Base-by-base conservation (phyloP, 2,329 filamentous ascomycete genomes). In the Fusarium algeriense region DNA sequence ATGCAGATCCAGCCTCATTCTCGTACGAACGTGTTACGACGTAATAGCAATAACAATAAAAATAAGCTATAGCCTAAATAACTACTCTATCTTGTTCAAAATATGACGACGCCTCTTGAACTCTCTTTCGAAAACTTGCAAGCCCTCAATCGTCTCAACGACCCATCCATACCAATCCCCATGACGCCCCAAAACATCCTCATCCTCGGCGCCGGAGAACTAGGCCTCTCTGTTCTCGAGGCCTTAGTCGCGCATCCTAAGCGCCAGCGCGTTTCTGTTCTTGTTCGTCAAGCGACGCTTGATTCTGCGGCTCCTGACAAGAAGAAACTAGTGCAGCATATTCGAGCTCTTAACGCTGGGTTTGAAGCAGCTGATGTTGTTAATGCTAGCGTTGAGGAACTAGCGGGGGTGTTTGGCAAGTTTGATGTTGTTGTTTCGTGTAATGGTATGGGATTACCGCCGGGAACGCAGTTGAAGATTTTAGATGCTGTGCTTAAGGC, bases 171-270 rank as follows among this genome's bases (percentile, higher is more conserved):
- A 20, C 19, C 46, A 26, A 37, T 50, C 11, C 64, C 41, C 38
- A 79, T 78, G 78, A 58, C 70, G 20, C 30, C 37, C 14, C 63
- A 75, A 15, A 79, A 64, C 56, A 63, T 91, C 61, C 88, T 92
- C 53, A 82, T 92, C 54, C 80, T 93, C 63, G 90, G 91, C 56
- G 88, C 88, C n/a, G 90, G 90, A 63, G 90, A 92, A 80, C 86
- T 92, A 17, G 91, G 90, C 52, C 80, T 82, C 7, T 83, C 86
- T 19, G 82, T 92, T 62, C 80, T 92, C 19, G 77, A 83, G 35
- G 81, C 84, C 14, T 83, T 92, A 11, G 76, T 81, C 17, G 52
- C 70, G 0, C 86, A 90, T 69, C 83, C 85, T 1, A 74, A 80
- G 40, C 80, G 80, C 26, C 34, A 73, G n/a, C 60, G 68, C 19